Percentiles rank a stretch among this genome's conserved stretches.
phyloP scores from a whole-genome alignment of 495 filamentous ascomycete genomes.

The Penicillium waksmanii region DNA sequence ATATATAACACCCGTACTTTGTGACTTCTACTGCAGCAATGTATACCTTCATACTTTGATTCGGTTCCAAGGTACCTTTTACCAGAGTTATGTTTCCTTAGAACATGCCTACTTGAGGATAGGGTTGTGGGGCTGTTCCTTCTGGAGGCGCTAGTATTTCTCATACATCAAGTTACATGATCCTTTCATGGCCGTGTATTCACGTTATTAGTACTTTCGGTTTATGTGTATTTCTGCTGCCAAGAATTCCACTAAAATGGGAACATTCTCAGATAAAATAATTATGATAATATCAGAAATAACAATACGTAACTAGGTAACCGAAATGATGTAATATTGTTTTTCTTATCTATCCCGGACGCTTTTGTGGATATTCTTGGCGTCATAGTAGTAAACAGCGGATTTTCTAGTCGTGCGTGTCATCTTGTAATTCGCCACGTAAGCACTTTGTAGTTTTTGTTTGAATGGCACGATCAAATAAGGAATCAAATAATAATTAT shows the following conservation, averaged over 20 bases:
- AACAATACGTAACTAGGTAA: neutral
- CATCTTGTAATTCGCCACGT: no score
- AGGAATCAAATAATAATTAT: no score
- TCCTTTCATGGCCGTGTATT: constrained; percentile 14
- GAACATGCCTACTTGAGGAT: neutral
- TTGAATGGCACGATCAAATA: no score
- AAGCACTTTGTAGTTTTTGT: no score
- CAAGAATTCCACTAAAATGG: constrained; percentile 28
- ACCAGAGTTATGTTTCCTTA: neutral
- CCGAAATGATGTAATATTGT: constrained; percentile 9
- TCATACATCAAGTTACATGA: constrained; percentile 19
- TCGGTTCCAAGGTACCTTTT: no score
- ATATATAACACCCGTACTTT: no score
- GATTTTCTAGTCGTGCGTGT: no score
- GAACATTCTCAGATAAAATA: constrained; percentile 26
- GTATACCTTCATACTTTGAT: no score
- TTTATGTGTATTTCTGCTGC: constrained; percentile 21
- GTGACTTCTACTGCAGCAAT: no score
- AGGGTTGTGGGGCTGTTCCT: constrained; percentile 5
- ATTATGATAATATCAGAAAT: constrained; percentile 22
- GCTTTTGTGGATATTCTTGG: constrained; percentile 16
- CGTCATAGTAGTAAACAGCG: constrained; percentile 1
- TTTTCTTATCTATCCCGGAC: constrained; percentile 15
- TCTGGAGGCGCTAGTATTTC: constrained; percentile 16
- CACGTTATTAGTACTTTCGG: constrained; percentile 12